Evolutionary conservation across 495 filamentous ascomycete species (phyloP).

Genomic region (Neohortaea acidophila): DNA sequence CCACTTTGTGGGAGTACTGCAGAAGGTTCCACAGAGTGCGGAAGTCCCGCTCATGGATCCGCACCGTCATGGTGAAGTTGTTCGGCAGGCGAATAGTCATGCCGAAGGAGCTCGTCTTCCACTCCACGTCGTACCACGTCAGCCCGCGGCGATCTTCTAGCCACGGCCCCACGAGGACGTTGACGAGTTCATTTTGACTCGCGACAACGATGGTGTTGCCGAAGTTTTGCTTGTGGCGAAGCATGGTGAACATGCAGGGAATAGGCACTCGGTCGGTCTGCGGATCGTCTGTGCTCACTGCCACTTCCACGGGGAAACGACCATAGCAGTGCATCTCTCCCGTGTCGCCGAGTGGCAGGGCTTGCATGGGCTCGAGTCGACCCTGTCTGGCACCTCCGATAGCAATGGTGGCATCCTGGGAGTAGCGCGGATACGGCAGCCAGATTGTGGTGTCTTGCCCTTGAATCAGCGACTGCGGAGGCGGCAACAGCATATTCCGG

Average conservation of each 20-base stretch:
- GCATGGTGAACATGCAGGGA: slow-evolving; percentile 55
- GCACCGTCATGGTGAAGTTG: slow-evolving; percentile 50
- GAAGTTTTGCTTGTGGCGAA: slow-evolving; percentile 51
- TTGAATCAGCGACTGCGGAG: slow-evolving; percentile 42
- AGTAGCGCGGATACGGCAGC: slow-evolving; percentile 54
- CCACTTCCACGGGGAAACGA: slow-evolving; percentile 53
- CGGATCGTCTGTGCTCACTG: slow-evolving; percentile 50
- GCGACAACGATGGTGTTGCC: slow-evolving; percentile 53
- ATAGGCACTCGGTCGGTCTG: slow-evolving; percentile 49
- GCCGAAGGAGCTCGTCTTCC: slow-evolving; percentile 46
- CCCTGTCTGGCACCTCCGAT: slow-evolving; percentile 40
- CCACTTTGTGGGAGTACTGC: slow-evolving; percentile 61
- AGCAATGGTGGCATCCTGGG: slow-evolving; percentile 48
- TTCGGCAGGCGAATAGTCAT: slow-evolving; percentile 52
- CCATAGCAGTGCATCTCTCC: slow-evolving; percentile 54
- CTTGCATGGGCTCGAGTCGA: slow-evolving; percentile 39
- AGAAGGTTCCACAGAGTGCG: slow-evolving; percentile 63
- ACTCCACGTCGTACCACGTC: slow-evolving; percentile 65
- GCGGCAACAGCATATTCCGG: slow-evolving; percentile 57
- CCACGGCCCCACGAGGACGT: slow-evolving; percentile 55
- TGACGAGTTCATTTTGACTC: slow-evolving; percentile 61
- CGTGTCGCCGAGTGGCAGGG: slow-evolving; percentile 61
- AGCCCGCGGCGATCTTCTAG: slow-evolving; percentile 30
- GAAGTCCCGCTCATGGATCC: slow-evolving; percentile 58
- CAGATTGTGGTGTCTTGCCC: slow-evolving; percentile 60